Evolutionary conservation across 176 grass and related monocot species (phyloP), one percentile per base, ranked within the genome.

Genomic region (Carex parvula): DNA sequence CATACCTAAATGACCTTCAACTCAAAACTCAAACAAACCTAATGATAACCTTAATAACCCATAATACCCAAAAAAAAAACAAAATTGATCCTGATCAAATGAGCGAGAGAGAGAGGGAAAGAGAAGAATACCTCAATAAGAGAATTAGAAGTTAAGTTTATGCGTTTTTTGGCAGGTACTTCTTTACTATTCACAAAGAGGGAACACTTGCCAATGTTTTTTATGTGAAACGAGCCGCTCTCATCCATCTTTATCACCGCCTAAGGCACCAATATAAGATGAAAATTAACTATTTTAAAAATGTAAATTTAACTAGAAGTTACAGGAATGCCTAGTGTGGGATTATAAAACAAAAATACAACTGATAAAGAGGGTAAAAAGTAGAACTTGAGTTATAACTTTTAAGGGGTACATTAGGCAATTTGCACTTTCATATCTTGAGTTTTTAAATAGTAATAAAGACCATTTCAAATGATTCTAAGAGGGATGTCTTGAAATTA

Each of bases 161-260:
- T 92, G 41, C 91, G 85, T 74, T 93, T 99, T 88, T 85, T 90
- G 65, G 86, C 59, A 83, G 85, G 89, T 84, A 99, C 91, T 89
- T 99, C 93, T 89, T 90, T 99, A 89, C 91, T 91, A 35, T 99
- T 93, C 69, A 99, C 88, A 91, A 92, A 99, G 46, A 99, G 87
- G 17, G 96, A 86, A 84, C 66, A 95, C 70, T 95, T 95, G 18
- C 93, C 96, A 37, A 88, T 92, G 88, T 98, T 98, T 71, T 88
- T 98, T 67, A 98, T 93, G 81, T 92, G 88, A 84, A 99, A 95
- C 76, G 77, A 90, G 29, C 93, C 96, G 70, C 68, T 80, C 86
- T 95, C 90, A 84, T 99, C 96, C 92, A 98, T 93, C 82, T 91
- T 98, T 88, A 98, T 93, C 46, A 95, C 84, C 0, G 92, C 92